Evolutionary conservation across 169 alveolate species (phyloP).

Genomic region (Sarcocystis neurona): DNA sequence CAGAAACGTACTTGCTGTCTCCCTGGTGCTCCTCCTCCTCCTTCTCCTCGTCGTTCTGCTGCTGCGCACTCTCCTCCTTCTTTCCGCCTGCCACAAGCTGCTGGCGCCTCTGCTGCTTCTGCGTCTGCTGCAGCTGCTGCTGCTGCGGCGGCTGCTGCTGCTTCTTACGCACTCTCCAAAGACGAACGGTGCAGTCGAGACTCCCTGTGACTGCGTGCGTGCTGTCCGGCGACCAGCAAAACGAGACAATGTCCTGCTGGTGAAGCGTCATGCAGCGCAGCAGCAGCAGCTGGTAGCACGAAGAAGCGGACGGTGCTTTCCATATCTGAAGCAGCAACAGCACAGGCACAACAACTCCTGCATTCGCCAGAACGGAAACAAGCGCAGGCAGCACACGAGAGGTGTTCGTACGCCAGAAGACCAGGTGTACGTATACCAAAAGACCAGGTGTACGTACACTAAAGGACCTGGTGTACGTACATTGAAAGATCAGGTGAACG

Average conservation of each 20-base stretch:
- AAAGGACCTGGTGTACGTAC: too few relatives aligned
- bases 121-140: constrained; percentile 9
- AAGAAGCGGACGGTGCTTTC: constrained; percentile 23
- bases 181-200: constrained; percentile 55
- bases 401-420: too few relatives aligned
- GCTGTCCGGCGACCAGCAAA: constrained; percentile 53
- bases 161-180: constrained; percentile 44
- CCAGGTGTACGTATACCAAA: too few relatives aligned
- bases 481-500: too few relatives aligned
- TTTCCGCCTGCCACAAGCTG: neutral
- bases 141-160: constrained; percentile 2
- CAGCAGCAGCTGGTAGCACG: constrained; percentile 39
- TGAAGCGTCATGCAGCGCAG: constrained; percentile 42
- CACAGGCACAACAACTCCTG: too few relatives aligned
- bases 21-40: neutral
- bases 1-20: too few relatives aligned
- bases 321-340: constrained; percentile 53
- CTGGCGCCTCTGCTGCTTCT: neutral
- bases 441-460: too few relatives aligned
- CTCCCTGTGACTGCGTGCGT: constrained; percentile 39
- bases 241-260: constrained; percentile 38
- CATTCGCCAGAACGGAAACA: too few relatives aligned
- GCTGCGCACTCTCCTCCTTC: neutral
- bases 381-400: too few relatives aligned
- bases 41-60: neutral